Conservation (phyloP, 257 asterid genomes). For the Datura wrightii region DNA sequence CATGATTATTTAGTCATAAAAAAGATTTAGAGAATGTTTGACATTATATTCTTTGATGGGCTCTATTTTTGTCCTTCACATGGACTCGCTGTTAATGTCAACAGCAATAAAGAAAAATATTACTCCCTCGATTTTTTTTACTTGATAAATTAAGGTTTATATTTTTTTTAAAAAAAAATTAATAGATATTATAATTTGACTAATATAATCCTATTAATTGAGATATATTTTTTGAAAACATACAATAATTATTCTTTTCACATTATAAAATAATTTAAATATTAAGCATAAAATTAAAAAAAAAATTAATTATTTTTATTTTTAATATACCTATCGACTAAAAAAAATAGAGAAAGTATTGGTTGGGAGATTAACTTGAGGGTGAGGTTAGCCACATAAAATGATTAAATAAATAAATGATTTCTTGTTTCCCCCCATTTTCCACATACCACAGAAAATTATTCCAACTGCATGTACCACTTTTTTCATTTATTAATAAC, state of each 20-base stretch:
- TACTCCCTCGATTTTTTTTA: too few species aligned
- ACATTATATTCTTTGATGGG: conserved; percentile 7
- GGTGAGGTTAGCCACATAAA: neutral
- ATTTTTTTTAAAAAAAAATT: too few species aligned
- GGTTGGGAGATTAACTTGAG: neutral
- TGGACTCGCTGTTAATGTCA: neutral
- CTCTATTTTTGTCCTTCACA: neutral
- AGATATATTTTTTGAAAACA: too few species aligned
- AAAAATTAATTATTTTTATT: too few species aligned
- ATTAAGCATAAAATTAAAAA: too few species aligned
- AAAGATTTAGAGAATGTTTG: neutral
- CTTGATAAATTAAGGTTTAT: too few species aligned
- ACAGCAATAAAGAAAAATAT: neutral
- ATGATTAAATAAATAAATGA: neutral
- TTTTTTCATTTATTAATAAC: too few species aligned
- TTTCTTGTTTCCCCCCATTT: neutral
- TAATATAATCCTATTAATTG: too few species aligned
- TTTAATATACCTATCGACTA: too few species aligned
- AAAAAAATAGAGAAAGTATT: neutral
- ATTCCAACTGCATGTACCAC: neutral
- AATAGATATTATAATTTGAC: too few species aligned
- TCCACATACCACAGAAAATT: neutral
- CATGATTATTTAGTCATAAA: neutral
- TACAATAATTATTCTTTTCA: too few species aligned
- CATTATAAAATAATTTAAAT: too few species aligned